Base-by-base conservation (phyloP, 1,284 basidiomycete species). In the Cerrena zonata region DNA sequence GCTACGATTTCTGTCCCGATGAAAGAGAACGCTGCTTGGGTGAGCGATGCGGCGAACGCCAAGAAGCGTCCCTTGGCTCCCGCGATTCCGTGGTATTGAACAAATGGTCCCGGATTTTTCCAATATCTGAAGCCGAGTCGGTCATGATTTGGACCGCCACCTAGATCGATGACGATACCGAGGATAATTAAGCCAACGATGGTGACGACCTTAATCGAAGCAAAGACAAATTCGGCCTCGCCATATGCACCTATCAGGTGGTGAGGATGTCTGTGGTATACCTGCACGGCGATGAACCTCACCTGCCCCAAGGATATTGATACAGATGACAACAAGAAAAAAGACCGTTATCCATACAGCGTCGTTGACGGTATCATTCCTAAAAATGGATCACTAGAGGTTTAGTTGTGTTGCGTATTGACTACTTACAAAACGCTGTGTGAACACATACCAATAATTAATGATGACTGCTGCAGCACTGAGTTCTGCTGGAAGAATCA, bases 1-100 rank as follows among this genome's bases (percentile, higher is more conserved):
- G 89, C 91, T 39, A 94, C 87, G 55, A 94, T 87, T 66, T 94
- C 92, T 7, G 90, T 91, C 45, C 82, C 79, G 54, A 84, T 81
- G 72, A 84, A 93, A 11, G 85, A 87, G 74, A 94, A 94, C 1
- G 89, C 89, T 7, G 90, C 89, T 58, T 86, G 81, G 1, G 80
- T 78, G 69, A 84, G 72, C 30, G 84, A 82, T 23, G 80, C 76
- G 79, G 82, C 67, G 73, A 77, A 84, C 42, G 82, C 81, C 46
- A 89, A 69, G 70, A 90, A 82, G 45, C 74, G 76, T 2, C 86
- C 87, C 56, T 78, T 78, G 2, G 73, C 48, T 0, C 89, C 89
- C 1, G 61, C 30, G 45, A 85, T 83, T 27, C 61, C 68, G 34
- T 72, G 42, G 60, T 67, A 86, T 59, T 84, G 82, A 2, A 67